Percentiles rank a stretch among this genome's conserved stretches.
phyloP scores from a whole-genome alignment of 2,329 filamentous ascomycete genomes.

The Fusarium tricinctum region DNA sequence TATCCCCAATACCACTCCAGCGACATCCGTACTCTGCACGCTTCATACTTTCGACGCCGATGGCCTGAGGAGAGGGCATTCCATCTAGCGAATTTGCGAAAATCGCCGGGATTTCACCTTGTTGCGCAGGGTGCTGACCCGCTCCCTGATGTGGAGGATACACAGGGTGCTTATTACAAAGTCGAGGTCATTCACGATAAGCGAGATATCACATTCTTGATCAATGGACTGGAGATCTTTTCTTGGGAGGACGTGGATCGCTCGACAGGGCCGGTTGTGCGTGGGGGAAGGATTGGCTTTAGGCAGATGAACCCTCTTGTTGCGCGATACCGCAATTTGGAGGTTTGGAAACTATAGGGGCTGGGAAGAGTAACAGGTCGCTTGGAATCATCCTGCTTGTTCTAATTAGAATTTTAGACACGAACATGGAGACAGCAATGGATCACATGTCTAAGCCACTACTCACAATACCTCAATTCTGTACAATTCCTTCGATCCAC shows the following conservation, averaged over 20 bases:
- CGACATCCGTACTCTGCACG: slow-evolving; percentile 44
- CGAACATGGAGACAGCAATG: no score
- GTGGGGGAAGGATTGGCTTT: slow-evolving; percentile 39
- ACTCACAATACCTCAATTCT: no score
- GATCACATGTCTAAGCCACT: no score
- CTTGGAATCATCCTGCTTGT: no score
- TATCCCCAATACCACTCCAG: slow-evolving; percentile 46
- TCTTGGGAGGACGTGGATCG: slow-evolving; percentile 40
- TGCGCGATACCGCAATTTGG: slow-evolving; percentile 42
- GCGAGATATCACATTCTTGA: slow-evolving; percentile 31
- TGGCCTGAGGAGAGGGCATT: slow-evolving; percentile 47
- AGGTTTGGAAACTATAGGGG: slow-evolving; percentile 41
- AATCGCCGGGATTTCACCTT: slow-evolving; percentile 45
- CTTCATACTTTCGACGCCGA: slow-evolving; percentile 46
- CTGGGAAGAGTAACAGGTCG: not conserved
- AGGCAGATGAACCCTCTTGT: slow-evolving; percentile 45
- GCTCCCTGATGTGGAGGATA: slow-evolving; percentile 40
- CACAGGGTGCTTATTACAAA: slow-evolving; percentile 40
- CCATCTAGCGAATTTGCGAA: slow-evolving; percentile 43
- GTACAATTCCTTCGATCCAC: no score
- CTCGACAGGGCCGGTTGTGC: slow-evolving; percentile 41
- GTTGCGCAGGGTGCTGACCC: slow-evolving; percentile 46
- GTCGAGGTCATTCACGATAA: slow-evolving; percentile 45
- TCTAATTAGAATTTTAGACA: no score
- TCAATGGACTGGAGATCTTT: slow-evolving; percentile 38